Conservation (phyloP, 116 monocot genomes). For the Iris pallida region DNA sequence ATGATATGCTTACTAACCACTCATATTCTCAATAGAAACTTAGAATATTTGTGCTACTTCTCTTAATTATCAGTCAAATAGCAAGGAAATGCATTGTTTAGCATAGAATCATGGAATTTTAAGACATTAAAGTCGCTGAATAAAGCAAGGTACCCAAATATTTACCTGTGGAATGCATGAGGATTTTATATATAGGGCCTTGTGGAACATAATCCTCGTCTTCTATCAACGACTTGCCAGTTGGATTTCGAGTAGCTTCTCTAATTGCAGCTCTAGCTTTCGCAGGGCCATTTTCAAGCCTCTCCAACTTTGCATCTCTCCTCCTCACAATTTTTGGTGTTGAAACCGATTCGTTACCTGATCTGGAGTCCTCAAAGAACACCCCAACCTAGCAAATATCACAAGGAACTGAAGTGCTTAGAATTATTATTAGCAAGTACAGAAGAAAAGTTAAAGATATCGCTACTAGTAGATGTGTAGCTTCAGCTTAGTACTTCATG, state of each 20-base stretch:
- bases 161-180: slow-evolving; percentile 59
- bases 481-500: too few relatives aligned
- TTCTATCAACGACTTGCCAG: slow-evolving; percentile 1
- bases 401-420: neutral
- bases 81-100: neutral
- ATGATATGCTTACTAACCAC: neutral
- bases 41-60: neutral
- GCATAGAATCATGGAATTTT: neutral
- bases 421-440: too few relatives aligned
- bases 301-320: slow-evolving; percentile 45
- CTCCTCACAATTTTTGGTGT: slow-evolving; percentile 5
- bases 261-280: slow-evolving; percentile 57
- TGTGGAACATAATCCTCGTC: slow-evolving; percentile 58
- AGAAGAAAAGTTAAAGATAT: too few relatives aligned
- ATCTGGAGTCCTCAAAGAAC: neutral
- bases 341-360: neutral
- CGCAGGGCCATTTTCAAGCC: slow-evolving; percentile 44
- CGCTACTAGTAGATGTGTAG: too few relatives aligned
- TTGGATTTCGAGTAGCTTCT: slow-evolving; percentile 29
- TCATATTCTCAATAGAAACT: neutral
- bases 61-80: neutral
- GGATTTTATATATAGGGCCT: slow-evolving; percentile 71
- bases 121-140: neutral
- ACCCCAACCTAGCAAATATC: neutral
- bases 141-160: neutral